Percentiles rank a stretch among this genome's conserved stretches.
phyloP scores from a whole-genome alignment of 176 grass and related monocot genomes.

The Saccharum officinarum region DNA sequence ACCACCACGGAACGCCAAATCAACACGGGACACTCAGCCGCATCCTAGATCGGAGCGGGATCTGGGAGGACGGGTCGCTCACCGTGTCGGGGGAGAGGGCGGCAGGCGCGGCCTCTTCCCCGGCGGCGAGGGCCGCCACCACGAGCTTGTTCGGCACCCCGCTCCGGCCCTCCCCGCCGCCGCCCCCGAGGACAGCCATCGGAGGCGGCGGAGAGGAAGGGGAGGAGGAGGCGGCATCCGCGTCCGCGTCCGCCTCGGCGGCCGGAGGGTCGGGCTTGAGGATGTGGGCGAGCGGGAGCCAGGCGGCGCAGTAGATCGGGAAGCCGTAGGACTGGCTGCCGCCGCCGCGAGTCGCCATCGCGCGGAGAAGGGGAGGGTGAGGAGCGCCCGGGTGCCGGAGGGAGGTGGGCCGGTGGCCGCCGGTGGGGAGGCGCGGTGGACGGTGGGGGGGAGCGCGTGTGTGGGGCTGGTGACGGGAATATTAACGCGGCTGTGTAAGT shows the following conservation, averaged over 20 bases:
- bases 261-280: conserved; percentile 21
- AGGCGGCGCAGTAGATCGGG: conserved; percentile 90
- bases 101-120: not conserved
- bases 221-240: not conserved
- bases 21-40: not conserved
- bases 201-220: not conserved
- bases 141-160: conserved; percentile 86
- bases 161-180: conserved; percentile 75
- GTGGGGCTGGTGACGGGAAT: not conserved
- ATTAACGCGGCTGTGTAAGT: not conserved
- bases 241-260: not conserved
- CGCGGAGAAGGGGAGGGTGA: no score
- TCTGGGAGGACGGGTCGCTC: conserved; percentile 25
- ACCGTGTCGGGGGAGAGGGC: conserved; percentile 60
- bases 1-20: not conserved
- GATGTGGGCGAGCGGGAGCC: conserved; percentile 78
- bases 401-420: not conserved
- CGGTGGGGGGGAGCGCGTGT: not conserved
- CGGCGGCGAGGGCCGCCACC: conserved; percentile 41
- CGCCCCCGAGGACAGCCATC: conserved; percentile 66
- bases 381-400: not conserved
- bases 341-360: conserved; percentile 43
- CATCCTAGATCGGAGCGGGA: conserved; percentile 1
- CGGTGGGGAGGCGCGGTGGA: not conserved
- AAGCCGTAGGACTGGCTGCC: conserved; percentile 74